Base-by-base conservation (phyloP, 2,329 filamentous ascomycete genomes). In the Talaromyces verruculosus region DNA sequence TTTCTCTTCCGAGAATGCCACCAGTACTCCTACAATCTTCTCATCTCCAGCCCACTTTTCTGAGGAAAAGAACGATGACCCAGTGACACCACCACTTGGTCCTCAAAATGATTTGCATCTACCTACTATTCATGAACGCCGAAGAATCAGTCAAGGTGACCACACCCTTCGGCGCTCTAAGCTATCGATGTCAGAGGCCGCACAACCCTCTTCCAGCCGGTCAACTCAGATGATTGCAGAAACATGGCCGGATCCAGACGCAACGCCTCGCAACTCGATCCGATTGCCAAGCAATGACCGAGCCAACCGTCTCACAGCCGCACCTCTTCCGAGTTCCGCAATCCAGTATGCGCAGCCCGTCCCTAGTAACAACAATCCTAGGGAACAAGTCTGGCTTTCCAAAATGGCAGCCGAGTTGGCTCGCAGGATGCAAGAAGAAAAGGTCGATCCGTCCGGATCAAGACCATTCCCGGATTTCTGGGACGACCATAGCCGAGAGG, bases 351-450 rank as follows among this genome's bases (percentile, higher is more conserved):
- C 79, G 25, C 73, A 77, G n/a, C 71, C 76, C 4, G 72, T 70
- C 5, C 55, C 68, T 8, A 35, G 30, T 28, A 61, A 63, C 39
- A 63, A 55, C 22, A 33, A 49, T 19, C 74, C 82, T 28, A 74
- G 83, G n/a, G 81, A 84, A 67, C 79, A 82, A 68, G 77, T 76
- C 4, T 76, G 80, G 72, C 79, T 82, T 61, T 78, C 80, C 72
- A 78, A 97, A 82, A 95, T 99, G 87, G 93, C 94, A 5, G 89
- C 89, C 69, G 95, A 98, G 78, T 94, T 98, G 72, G 92, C 93
- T 41, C 77, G 77, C 67, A 90, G 92, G 65, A 92, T 96, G 69
- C 91, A 94, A 70, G 91, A 97, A 71, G 91, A 97, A 79, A 95
- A 97, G 79, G 35, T 30, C 5, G 43, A 59, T 45, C 75, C 76